A percentile compares a stretch with the other conserved stretches of the same genome.
Evolutionary conservation across 1,139 yeast genomes (phyloP).

Genomic region (Candida sp.): DNA sequence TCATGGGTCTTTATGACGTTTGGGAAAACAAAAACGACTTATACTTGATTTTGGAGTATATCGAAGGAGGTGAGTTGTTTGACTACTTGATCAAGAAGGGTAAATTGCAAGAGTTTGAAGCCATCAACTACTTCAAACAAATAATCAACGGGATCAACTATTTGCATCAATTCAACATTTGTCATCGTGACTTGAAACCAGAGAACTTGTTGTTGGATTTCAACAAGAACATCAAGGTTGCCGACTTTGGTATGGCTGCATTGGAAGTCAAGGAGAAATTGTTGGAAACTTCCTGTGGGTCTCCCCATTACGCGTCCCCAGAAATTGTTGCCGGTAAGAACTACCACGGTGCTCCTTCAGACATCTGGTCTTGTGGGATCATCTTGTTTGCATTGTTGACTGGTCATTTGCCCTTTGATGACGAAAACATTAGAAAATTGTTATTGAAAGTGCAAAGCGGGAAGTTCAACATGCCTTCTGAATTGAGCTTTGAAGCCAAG

Average conservation of each 20-base stretch:
- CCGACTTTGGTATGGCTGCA: conserved; percentile 99
- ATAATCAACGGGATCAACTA: conserved; percentile 91
- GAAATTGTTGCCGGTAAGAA: conserved; percentile 95
- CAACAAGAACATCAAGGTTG: conserved; percentile 89
- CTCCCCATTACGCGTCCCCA: conserved; percentile 99
- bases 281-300: conserved; percentile 95
- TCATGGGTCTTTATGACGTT: conserved; percentile 95
- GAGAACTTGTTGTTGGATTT: conserved; percentile 90
- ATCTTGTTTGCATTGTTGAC: conserved; percentile 91
- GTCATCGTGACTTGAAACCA: conserved; percentile 96
- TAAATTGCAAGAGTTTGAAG: conserved; percentile 86
- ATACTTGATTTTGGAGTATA: conserved; percentile 90
- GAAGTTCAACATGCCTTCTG: conserved; percentile 79
- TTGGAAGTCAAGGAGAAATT: conserved; percentile 84
- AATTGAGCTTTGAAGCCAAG: conserved; percentile 80
- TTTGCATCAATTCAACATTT: conserved; percentile 92
- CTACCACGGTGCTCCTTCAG: conserved; percentile 97
- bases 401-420: conserved; percentile 97
- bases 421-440: conserved; percentile 87
- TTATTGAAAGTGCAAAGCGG: conserved; percentile 93
- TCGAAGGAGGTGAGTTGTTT: conserved; percentile 97
- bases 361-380: conserved; percentile 99
- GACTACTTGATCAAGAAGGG: conserved; percentile 92
- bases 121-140: conserved; percentile 89
- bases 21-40: conserved; percentile 98